Base-by-base conservation (phyloP, 768 basidiomycete species). In the Butyriboletus loyo region DNA sequence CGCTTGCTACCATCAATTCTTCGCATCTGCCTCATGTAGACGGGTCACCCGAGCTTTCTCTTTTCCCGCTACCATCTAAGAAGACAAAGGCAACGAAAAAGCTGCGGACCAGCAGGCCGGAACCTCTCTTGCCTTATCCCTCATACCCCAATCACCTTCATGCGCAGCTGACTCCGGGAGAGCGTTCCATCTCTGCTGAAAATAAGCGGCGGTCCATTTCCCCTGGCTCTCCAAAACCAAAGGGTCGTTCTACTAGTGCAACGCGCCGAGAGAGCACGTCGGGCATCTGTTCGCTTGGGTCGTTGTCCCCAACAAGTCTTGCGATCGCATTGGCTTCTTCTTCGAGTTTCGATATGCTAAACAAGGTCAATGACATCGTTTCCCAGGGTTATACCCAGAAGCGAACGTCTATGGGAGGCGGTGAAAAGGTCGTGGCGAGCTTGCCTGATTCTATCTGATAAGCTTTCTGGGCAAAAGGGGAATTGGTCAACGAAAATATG, bases 341-440 rank as follows among this genome's bases (percentile, higher is more conserved):
- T 5, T 48, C 64, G 28, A 69, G 61, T 41, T 40, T 31, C 31
- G 66, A 65, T 15, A 62, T 69, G 48, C 49, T 74, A 17, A 57
- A 46, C 50, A 69, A 56, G 44, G 72, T 77, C 3, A 70, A 72
- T 28, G 64, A 69, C 19, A 73, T 77, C 21, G 61, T 77, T 28
- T 61, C 66, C 21, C 61, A 54, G 49, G 70, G 76, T 7, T 72
- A 75, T 66, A 68, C 60, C 28, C 56, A 67, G 46, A 53, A 50
- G 43, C 45, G 40, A 11, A 25, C 30, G 17, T 58, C 59, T 3
- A 4, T 34, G 21, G 36, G 31, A 22, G 52, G 34, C 6, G 47
- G n/a, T 1, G 30, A 32, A 19, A 1, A 15, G 4, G 32, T 4
- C 46, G 48, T 10, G 14, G 14, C n/a, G n/a, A n/a, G 24, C 32